These are phyloP conservation scores for Pueraria montana DNA, from an alignment of 306 rosid species.

Conservation along the genomic window DNA sequence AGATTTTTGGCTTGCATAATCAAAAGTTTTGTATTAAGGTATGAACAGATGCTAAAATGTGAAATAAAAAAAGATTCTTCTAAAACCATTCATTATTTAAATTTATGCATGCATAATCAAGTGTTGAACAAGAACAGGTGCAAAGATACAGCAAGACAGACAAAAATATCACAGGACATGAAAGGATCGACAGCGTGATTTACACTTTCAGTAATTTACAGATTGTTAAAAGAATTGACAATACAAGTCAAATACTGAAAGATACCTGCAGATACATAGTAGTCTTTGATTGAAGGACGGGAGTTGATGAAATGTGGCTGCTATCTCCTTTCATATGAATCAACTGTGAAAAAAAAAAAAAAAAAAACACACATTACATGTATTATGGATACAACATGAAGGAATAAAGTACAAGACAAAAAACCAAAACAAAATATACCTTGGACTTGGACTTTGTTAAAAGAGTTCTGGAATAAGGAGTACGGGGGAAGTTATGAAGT, in stretches of 20 bases:
- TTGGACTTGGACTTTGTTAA: slow-evolving; percentile 78
- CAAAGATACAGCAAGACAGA: slow-evolving; percentile 7
- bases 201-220: neutral
- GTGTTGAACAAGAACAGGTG: neutral
- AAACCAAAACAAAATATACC: slow-evolving; percentile 54
- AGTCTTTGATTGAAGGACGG: slow-evolving; percentile 57
- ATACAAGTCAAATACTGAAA: slow-evolving; percentile 37
- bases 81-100: slow-evolving; percentile 1
- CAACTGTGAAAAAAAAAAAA: slow-evolving; percentile 52
- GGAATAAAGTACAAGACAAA: slow-evolving; percentile 36
- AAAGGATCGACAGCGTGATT: slow-evolving; percentile 13
- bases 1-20: slow-evolving; percentile 4
- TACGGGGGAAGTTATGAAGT: slow-evolving; percentile 75
- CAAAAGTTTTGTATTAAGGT: neutral
- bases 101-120: neutral
- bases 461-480: slow-evolving; percentile 91
- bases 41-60: slow-evolving; percentile 28
- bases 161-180: slow-evolving; percentile 8
- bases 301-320: slow-evolving; percentile 56
- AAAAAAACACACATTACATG: slow-evolving; percentile 9
- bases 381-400: slow-evolving; percentile 20
- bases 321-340: slow-evolving; percentile 59
- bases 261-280: slow-evolving; percentile 67
- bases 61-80: neutral
- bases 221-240: slow-evolving; percentile 11